Conservation (phyloP, 75 land plant genomes). For the Sequoia sempervirens region DNA sequence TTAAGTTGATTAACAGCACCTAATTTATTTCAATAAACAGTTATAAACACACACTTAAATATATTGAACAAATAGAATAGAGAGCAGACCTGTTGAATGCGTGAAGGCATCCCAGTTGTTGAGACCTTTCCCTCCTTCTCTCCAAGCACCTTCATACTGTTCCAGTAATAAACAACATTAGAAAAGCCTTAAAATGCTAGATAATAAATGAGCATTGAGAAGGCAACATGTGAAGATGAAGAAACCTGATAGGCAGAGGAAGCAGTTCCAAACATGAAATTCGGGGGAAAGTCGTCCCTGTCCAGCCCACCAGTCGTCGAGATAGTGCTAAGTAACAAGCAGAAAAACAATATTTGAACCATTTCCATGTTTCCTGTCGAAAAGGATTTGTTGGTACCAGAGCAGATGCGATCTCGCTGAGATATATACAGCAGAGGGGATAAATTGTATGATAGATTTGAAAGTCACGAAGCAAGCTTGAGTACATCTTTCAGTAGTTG, state of each 20-base stretch:
- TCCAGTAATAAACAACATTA: not conserved
- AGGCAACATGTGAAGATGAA: too few species aligned
- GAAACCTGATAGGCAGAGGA: not conserved
- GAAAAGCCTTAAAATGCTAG: not conserved
- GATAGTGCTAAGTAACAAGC: not conserved
- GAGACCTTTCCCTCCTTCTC: constrained; percentile 28
- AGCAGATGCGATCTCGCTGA: too few species aligned
- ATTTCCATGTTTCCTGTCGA: not conserved
- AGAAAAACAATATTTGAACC: not conserved
- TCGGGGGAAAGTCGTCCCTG: not conserved
- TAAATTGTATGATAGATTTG: not conserved
- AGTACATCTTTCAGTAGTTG: too few species aligned
- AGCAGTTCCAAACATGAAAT: constrained; percentile 1
- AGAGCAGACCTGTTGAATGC: constrained; percentile 28
- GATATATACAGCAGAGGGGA: too few species aligned
- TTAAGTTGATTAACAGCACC: too few species aligned
- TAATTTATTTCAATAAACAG: too few species aligned
- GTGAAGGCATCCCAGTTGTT: constrained; percentile 38
- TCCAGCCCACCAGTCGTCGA: not conserved
- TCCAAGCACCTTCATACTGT: constrained; percentile 57
- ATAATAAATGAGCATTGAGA: not conserved
- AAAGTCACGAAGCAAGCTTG: too few species aligned
- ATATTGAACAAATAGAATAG: not conserved
- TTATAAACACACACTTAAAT: not conserved
- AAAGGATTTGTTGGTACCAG: not conserved